These are phyloP conservation scores for Jatropha podagrica DNA, from an alignment of 441 rosid genomes.

Conservation along the genomic window DNA sequence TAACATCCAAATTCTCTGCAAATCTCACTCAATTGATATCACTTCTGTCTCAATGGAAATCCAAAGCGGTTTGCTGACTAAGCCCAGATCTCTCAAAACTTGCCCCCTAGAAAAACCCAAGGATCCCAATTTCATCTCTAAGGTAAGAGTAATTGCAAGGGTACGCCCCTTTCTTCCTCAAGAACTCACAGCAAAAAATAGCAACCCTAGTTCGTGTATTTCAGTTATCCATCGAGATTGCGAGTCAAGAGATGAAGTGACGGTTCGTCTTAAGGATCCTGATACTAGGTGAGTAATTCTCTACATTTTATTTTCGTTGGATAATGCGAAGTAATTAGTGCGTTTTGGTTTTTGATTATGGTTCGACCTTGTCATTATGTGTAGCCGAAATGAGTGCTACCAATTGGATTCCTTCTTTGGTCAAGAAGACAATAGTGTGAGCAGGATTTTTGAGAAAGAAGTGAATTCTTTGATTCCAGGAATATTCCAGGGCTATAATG, in stretches of 20 bases:
- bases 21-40: background rate
- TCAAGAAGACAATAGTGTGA: conserved; percentile 60
- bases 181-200: conserved; percentile 40
- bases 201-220: conserved; percentile 39
- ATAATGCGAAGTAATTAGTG: background rate
- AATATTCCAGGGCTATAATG: conserved; percentile 63
- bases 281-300: conserved; percentile 50
- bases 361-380: conserved; percentile 5
- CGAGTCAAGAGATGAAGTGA: conserved; percentile 44
- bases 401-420: conserved; percentile 78
- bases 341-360: conserved; percentile 9
- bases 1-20: too few relatives aligned
- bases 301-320: background rate
- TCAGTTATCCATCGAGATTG: conserved; percentile 41
- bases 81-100: conserved; percentile 21
- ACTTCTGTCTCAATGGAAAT: conserved; percentile 30
- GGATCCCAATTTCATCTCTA: conserved; percentile 33
- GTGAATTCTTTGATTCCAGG: conserved; percentile 65
- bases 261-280: conserved; percentile 69
- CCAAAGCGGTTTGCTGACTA: conserved; percentile 2
- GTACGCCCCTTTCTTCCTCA: conserved; percentile 71
- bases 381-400: conserved; percentile 76
- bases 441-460: conserved; percentile 65
- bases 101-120: conserved; percentile 25
- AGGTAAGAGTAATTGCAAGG: conserved; percentile 64